These are phyloP conservation scores for Geotrichum klebahnii DNA, from an alignment of 1,139 yeast genomes.

Conservation along the genomic window DNA sequence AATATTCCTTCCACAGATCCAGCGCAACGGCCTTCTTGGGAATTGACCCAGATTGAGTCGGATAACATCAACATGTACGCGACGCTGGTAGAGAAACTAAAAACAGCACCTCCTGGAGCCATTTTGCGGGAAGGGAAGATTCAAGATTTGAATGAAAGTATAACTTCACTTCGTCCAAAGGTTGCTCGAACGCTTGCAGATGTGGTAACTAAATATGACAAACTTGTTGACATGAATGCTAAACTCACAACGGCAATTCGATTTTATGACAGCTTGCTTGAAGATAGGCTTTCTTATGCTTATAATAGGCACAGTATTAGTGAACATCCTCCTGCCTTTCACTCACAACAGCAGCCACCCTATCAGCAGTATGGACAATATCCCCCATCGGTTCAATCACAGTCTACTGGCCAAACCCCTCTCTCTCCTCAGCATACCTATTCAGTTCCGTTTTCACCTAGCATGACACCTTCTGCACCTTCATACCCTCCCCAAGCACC, in stretches of 20 bases:
- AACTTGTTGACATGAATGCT: conserved; percentile 71
- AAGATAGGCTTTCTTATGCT: conserved; percentile 55
- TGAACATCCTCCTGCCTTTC: conserved; percentile 17
- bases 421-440: conserved; percentile 6
- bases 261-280: conserved; percentile 74
- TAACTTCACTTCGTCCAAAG: conserved; percentile 68
- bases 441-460: conserved; percentile 7
- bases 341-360: conserved; percentile 5
- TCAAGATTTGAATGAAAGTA: conserved; percentile 60
- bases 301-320: conserved; percentile 37
- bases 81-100: conserved; percentile 57
- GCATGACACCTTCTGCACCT: conserved; percentile 4
- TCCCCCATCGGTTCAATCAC: neutral
- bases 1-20: conserved; percentile 1
- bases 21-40: conserved; percentile 27
- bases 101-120: conserved; percentile 50
- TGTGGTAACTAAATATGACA: conserved; percentile 63
- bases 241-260: conserved; percentile 75
- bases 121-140: conserved; percentile 59
- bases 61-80: conserved; percentile 67
- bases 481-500: conserved; percentile 1
- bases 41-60: conserved; percentile 57
- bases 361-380: conserved; percentile 2
- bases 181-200: conserved; percentile 62
- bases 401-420: conserved; percentile 2